These are phyloP conservation scores for Starmerella davenportii DNA, from an alignment of 805 yeast species.

Conservation along the genomic window DNA sequence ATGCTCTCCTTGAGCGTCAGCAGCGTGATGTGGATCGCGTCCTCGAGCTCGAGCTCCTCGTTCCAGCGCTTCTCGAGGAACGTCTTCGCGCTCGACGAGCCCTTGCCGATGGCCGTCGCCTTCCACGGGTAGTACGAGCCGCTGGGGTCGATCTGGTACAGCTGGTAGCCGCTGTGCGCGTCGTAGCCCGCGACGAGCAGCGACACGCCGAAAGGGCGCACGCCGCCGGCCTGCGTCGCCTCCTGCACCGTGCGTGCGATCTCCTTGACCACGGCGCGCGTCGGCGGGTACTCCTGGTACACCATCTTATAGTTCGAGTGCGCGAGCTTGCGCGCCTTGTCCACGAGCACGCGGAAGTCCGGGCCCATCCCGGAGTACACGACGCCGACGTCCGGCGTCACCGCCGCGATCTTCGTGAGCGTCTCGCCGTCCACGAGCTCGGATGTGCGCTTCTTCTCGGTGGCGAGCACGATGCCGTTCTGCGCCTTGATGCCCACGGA, in stretches of 20 bases:
- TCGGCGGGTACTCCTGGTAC: slow-evolving; percentile 94
- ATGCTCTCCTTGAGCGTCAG: slow-evolving; percentile 88
- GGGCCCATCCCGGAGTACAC: slow-evolving; percentile 99
- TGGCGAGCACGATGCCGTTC: slow-evolving; percentile 90
- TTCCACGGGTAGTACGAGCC: slow-evolving; percentile 99
- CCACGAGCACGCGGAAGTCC: slow-evolving; percentile 85
- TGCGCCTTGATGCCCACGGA: slow-evolving; percentile 87
- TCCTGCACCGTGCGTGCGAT: slow-evolving; percentile 95
- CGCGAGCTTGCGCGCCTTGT: slow-evolving; percentile 81
- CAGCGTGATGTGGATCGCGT: slow-evolving; percentile 90
- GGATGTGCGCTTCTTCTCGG: slow-evolving; percentile 80
- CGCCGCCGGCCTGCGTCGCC: slow-evolving; percentile 97
- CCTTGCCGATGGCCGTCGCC: slow-evolving; percentile 97
- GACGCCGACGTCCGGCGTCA: slow-evolving; percentile 93
- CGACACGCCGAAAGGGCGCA: slow-evolving; percentile 96
- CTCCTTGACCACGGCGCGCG: slow-evolving; percentile 80
- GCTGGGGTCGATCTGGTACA: slow-evolving; percentile 95
- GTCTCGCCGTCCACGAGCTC: slow-evolving; percentile 57
- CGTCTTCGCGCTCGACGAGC: slow-evolving; percentile 90
- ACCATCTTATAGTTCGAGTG: slow-evolving; percentile 84
- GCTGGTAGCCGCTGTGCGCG: slow-evolving; percentile 51
- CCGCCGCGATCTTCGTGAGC: slow-evolving; percentile 55
- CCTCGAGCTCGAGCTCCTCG: slow-evolving; percentile 90
- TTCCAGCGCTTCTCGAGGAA: slow-evolving; percentile 97
- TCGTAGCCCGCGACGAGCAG: slow-evolving; percentile 88